Conservation (phyloP, 768 basidiomycete species). For the Mycena albidolilacea region DNA sequence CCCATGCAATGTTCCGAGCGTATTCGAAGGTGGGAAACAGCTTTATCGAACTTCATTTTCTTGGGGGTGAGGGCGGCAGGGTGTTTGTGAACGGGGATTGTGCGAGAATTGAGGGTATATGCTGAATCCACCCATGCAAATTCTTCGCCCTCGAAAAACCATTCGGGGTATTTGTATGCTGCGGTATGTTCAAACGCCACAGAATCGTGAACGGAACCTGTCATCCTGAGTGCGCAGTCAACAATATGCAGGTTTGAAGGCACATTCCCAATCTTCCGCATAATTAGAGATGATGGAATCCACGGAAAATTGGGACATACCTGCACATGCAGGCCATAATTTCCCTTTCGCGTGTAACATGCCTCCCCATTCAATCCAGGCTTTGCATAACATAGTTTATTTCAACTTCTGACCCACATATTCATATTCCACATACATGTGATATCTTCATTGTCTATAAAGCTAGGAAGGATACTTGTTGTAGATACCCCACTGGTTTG, state of each 20-base stretch:
- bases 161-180: constrained; percentile 35
- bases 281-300: too few relatives aligned
- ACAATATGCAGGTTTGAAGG: too few relatives aligned
- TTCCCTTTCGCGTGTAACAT: too few relatives aligned
- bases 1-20: constrained; percentile 57
- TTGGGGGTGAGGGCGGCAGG: constrained; percentile 46
- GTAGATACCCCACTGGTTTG: too few relatives aligned
- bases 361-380: too few relatives aligned
- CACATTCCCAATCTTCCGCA: too few relatives aligned
- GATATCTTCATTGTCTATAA: too few relatives aligned
- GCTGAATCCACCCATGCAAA: constrained; percentile 43
- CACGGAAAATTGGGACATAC: constrained; percentile 8
- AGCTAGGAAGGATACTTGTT: too few relatives aligned
- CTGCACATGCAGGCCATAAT: constrained; percentile 54
- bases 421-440: too few relatives aligned
- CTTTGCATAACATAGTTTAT: constrained; percentile 15
- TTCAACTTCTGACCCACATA: too few relatives aligned
- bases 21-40: constrained; percentile 35
- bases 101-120: constrained; percentile 45
- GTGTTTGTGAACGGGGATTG: constrained; percentile 49
- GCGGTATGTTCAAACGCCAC: constrained; percentile 33
- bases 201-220: too few relatives aligned
- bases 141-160: constrained; percentile 48
- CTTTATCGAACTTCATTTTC: constrained; percentile 48
- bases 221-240: too few relatives aligned